Base-by-base conservation (phyloP, 176 grass and related monocot species). In the Eremochloa ophiuroides region DNA sequence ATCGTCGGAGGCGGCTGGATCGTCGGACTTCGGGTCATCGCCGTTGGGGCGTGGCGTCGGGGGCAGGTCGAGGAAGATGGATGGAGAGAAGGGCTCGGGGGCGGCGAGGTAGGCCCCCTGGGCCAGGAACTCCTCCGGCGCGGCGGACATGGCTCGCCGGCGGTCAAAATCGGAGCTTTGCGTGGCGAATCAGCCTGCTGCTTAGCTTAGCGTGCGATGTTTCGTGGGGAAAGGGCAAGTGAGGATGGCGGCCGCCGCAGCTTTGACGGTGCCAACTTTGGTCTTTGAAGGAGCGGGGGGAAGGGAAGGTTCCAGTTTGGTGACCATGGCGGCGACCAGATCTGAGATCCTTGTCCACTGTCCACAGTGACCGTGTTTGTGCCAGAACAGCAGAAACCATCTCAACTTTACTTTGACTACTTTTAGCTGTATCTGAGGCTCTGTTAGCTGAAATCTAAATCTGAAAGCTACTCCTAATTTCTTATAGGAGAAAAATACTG, bases 61-160 rank as follows among this genome's bases (percentile, higher is more conserved):
- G 12, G 85, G 78, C 11, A 91, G 85, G 62, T 76, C 80, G 77
- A 85, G 84, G 91, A 88, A 82, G 71, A 78, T 20, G 27, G 89
- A 88, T 6, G 91, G 81, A 43, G 74, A 83, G 89, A 88, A 37
- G 26, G 85, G 66, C 56, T 87, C 84, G 13, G 80, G 80, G 47
- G 80, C 68, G 71, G 23, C 56, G 43, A 66, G 58, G 73, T 55
- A 50, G 78, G 44, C 22, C 5, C 55, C 51, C 62, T 43, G 78
- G 1, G 31, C 44, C 3, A 71, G 40, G 68, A 71, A 71, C 14
- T 46, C 69, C 25, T 72, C 69, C 26, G 69, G 69, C 42, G 69
- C 28, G 69, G 69, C 42, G 26, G 69, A 47, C 69, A 72, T 72
- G 42, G 55, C 55, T 59, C 55, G n/a, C 55, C 55, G 55, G 55